A percentile compares a stretch with the other conserved stretches of the same genome.
Conservation (phyloP, 2,329 filamentous ascomycete genomes). For the Alternaria hordeiaustralica region DNA sequence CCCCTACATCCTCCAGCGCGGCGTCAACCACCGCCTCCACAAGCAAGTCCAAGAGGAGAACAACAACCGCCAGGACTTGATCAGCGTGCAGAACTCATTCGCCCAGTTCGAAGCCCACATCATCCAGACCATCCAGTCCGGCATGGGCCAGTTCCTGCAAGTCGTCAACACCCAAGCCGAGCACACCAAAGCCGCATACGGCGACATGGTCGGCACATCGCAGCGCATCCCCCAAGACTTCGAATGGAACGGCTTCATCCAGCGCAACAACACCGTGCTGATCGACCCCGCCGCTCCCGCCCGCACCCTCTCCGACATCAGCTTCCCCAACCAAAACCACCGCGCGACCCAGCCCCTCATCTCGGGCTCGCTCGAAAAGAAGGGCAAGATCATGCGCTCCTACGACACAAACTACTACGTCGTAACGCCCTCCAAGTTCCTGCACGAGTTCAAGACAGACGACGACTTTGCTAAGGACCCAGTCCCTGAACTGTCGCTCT, state of each 20-base stretch:
- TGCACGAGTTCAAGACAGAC: constrained; percentile 96
- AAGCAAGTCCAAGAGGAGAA: constrained; percentile 96
- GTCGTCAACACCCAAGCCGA: constrained; percentile 82
- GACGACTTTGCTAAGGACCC: constrained; percentile 77
- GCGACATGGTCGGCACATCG: constrained; percentile 78
- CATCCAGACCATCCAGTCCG: constrained; percentile 79
- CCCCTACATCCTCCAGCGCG: constrained; percentile 85
- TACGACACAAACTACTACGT: constrained; percentile 88
- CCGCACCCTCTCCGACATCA: constrained; percentile 74
- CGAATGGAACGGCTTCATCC: constrained; percentile 87
- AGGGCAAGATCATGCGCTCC: constrained; percentile 83
- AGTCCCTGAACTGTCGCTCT: constrained; percentile 84
- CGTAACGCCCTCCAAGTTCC: constrained; percentile 82
- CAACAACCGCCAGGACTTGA: constrained; percentile 89
- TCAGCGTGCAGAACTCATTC: constrained; percentile 91
- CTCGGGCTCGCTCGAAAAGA: constrained; percentile 87
- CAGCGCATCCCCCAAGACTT: constrained; percentile 83
- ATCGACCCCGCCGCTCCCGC: constrained; percentile 79
- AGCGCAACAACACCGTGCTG: constrained; percentile 73
- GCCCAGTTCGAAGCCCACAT: constrained; percentile 86
- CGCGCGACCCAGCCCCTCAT: constrained; percentile 79
- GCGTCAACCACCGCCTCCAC: constrained; percentile 81
- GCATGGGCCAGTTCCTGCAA: constrained; percentile 82
- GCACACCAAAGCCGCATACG: constrained; percentile 79
- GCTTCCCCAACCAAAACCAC: constrained; percentile 91